These are phyloP conservation scores for Suillus subalutaceus DNA, from an alignment of 768 basidiomycete genomes.

Conservation along the genomic window DNA sequence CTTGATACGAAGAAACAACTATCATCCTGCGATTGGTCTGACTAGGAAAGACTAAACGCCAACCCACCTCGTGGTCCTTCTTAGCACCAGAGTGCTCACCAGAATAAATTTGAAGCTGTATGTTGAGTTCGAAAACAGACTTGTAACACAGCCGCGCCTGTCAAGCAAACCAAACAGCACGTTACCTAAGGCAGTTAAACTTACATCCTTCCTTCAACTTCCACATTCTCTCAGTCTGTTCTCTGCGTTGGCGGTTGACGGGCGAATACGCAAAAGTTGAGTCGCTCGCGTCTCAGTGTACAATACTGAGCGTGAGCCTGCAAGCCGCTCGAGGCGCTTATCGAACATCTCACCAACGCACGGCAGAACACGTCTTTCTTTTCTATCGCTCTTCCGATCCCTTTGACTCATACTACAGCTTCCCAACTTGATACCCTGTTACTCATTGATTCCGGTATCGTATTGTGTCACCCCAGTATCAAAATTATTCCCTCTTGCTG, in stretches of 20 bases:
- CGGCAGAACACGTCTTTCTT: conserved; percentile 40
- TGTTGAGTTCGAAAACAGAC: conserved; percentile 46
- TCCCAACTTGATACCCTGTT: conserved; percentile 29
- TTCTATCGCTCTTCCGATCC: conserved; percentile 37
- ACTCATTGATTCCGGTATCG: conserved; percentile 11
- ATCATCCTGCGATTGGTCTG: background rate
- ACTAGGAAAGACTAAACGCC: background rate
- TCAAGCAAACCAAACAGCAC: conserved; percentile 28
- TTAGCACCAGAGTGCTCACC: too few species aligned
- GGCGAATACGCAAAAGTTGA: conserved; percentile 33
- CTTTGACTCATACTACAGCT: conserved; percentile 27
- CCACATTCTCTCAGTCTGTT: conserved; percentile 21
- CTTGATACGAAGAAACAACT: background rate
- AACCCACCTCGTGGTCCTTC: background rate
- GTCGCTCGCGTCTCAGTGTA: conserved; percentile 32
- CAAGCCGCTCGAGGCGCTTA: conserved; percentile 34
- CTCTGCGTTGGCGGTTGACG: conserved; percentile 39
- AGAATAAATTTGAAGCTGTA: background rate
- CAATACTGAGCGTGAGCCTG: conserved; percentile 32
- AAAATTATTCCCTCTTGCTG: conserved; percentile 5
- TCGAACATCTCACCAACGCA: conserved; percentile 38
- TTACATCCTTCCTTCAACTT: conserved; percentile 16
- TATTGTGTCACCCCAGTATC: conserved; percentile 6
- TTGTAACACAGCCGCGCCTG: conserved; percentile 13
- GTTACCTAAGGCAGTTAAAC: conserved; percentile 14